Evolutionary conservation across 805 yeast genomes (phyloP).

Genomic region (Jamesozyma spencerorum): DNA sequence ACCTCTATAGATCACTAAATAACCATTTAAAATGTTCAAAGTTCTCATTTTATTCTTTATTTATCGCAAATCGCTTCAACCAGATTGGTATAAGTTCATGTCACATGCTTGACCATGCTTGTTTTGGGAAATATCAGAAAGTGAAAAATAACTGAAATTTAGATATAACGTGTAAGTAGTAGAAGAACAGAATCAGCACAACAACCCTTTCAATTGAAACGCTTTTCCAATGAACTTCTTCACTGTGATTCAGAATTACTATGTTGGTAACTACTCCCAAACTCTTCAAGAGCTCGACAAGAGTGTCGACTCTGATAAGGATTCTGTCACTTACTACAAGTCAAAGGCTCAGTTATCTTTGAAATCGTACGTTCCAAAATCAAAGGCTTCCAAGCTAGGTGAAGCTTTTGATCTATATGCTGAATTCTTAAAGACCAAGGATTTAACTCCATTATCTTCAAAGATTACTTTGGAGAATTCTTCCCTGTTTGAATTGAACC

Average conservation of each 20-base stretch:
- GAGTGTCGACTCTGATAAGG: conserved; percentile 26
- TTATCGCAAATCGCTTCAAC: too few relatives aligned
- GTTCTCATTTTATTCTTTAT: too few relatives aligned
- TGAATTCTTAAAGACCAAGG: conserved; percentile 15
- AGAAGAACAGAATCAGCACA: not conserved
- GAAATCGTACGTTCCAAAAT: conserved; percentile 14
- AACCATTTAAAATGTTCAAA: too few relatives aligned
- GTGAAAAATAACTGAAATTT: not conserved
- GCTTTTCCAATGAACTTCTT: conserved; percentile 35
- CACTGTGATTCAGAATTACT: conserved; percentile 49
- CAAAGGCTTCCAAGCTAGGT: conserved; percentile 18
- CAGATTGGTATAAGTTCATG: too few relatives aligned
- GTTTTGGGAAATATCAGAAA: not conserved
- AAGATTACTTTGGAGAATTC: conserved; percentile 6
- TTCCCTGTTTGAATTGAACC: conserved; percentile 16
- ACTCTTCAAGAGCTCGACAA: conserved; percentile 35
- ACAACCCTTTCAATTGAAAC: not conserved
- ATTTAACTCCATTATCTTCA: conserved; percentile 11
- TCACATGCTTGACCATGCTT: too few relatives aligned
- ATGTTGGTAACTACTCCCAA: conserved; percentile 46
- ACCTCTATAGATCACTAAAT: too few relatives aligned
- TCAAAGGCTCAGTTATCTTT: conserved; percentile 29
- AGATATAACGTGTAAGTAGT: not conserved
- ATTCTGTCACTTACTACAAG: conserved; percentile 28
- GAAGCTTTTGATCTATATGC: conserved; percentile 26